Percentiles rank a stretch among this genome's conserved stretches.
Evolutionary conservation across 257 asterid genomes (phyloP).

Genomic region (Verbena officinalis): DNA sequence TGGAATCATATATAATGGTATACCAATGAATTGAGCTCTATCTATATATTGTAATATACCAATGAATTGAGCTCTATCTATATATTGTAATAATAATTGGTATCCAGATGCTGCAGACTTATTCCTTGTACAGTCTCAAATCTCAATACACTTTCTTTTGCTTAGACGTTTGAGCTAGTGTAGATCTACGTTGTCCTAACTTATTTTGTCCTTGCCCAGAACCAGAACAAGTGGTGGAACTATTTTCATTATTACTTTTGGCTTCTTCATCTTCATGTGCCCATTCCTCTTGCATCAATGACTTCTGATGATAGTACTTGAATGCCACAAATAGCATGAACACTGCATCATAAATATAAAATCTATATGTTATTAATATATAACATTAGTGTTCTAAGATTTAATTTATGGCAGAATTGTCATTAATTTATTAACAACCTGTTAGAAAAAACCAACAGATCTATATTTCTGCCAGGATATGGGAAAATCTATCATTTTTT

Average conservation of each 20-base stretch:
- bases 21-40: no score
- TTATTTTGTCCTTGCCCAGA: constrained; percentile 30
- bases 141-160: constrained; percentile 48
- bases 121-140: neutral
- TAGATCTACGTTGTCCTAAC: constrained; percentile 36
- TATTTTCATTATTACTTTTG: constrained; percentile 18
- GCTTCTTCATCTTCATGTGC: constrained; percentile 35
- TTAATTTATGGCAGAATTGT: no score
- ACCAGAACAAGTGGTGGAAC: neutral
- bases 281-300: constrained; percentile 47
- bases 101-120: neutral
- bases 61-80: no score
- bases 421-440: no score
- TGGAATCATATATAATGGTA: no score
- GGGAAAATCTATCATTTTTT: no score
- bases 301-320: constrained; percentile 63
- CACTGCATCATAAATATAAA: constrained; percentile 46
- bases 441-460: no score
- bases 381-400: no score
- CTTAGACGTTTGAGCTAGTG: constrained; percentile 32
- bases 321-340: constrained; percentile 90
- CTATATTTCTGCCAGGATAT: no score
- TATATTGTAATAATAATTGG: no score
- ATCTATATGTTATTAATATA: neutral
- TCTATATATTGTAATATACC: no score